Conservation (phyloP, 2,329 filamentous ascomycete species). For the Plenodomus tracheiphilus region DNA sequence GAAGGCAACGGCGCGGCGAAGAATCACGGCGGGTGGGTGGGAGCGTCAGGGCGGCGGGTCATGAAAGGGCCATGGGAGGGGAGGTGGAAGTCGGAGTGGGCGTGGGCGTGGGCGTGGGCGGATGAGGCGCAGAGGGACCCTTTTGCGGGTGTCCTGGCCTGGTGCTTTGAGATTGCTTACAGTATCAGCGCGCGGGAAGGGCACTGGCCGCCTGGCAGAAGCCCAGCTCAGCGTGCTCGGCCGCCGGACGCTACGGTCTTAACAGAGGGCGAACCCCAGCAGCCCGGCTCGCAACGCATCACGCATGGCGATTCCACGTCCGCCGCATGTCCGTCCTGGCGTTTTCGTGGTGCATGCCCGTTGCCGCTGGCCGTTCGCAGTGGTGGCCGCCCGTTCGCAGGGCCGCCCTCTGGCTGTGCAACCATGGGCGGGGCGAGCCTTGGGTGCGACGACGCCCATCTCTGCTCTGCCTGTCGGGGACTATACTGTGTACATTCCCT, state of each 20-base stretch:
- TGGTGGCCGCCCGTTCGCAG: too few relatives aligned
- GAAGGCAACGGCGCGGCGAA: not conserved
- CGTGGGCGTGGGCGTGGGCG: slow-evolving; percentile 4
- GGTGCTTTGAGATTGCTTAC: slow-evolving; percentile 8
- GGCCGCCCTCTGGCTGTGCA: too few relatives aligned
- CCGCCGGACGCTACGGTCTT: slow-evolving; percentile 12
- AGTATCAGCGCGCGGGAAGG: slow-evolving; percentile 11
- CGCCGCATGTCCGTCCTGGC: not conserved
- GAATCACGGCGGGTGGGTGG: not conserved
- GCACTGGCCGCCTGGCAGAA: slow-evolving; percentile 1
- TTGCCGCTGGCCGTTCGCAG: too few relatives aligned
- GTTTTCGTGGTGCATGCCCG: too few relatives aligned
- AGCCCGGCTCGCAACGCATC: not conserved
- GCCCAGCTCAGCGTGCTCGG: not conserved
- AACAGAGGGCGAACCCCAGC: slow-evolving; percentile 1
- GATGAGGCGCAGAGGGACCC: slow-evolving; percentile 3
- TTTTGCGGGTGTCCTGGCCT: slow-evolving; percentile 3
- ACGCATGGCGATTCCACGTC: not conserved
- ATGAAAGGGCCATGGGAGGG: not conserved
- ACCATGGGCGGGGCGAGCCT: too few relatives aligned
- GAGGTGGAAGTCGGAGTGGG: too few relatives aligned
- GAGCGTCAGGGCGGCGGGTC: not conserved
- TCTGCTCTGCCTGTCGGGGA: too few relatives aligned
- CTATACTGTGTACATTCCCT: too few relatives aligned
- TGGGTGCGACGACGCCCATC: too few relatives aligned